phyloP scores from a whole-genome alignment of 163 green algal species.

The Scenedesmus sp. region DNA sequence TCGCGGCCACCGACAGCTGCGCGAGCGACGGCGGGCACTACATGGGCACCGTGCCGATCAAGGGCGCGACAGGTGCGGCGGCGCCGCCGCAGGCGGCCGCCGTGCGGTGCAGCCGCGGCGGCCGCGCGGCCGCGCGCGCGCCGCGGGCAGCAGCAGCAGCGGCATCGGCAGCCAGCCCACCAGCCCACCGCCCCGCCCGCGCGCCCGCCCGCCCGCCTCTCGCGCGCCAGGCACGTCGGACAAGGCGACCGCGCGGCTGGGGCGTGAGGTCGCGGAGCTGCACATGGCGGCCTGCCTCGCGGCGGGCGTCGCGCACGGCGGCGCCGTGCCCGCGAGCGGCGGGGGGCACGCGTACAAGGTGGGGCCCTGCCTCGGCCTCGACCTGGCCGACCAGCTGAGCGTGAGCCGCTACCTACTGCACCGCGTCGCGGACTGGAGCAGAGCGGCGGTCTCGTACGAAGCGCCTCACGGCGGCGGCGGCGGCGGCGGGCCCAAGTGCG shows the following conservation, averaged over 20 bases:
- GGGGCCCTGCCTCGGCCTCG: constrained; percentile 55
- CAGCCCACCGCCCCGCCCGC: background rate
- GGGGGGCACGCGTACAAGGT: constrained; percentile 59
- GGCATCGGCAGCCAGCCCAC: no score
- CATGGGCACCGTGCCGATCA: constrained; percentile 14
- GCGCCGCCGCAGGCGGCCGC: no score
- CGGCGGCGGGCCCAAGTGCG: constrained; percentile 37
- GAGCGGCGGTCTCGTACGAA: constrained; percentile 45
- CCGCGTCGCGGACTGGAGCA: constrained; percentile 49
- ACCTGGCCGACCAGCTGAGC: constrained; percentile 63
- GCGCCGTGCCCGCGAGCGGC: constrained; percentile 37
- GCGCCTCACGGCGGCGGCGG: constrained; percentile 36
- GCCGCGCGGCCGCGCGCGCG: no score
- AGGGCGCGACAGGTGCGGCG: constrained; percentile 15
- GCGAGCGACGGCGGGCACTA: background rate
- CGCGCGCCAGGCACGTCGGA: constrained; percentile 12
- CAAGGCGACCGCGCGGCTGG: constrained; percentile 24
- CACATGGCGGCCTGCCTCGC: constrained; percentile 55
- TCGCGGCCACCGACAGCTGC: background rate
- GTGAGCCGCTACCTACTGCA: constrained; percentile 62
- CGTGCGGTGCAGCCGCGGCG: no score
- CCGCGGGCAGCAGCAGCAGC: no score
- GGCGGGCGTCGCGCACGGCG: constrained; percentile 52
- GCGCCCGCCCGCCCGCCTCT: background rate
- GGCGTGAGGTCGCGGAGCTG: constrained; percentile 43